Evolutionary conservation across 495 filamentous ascomycete species (phyloP), one percentile per base, ranked within the genome.

Genomic region (Astrothelium subdiscretum): DNA sequence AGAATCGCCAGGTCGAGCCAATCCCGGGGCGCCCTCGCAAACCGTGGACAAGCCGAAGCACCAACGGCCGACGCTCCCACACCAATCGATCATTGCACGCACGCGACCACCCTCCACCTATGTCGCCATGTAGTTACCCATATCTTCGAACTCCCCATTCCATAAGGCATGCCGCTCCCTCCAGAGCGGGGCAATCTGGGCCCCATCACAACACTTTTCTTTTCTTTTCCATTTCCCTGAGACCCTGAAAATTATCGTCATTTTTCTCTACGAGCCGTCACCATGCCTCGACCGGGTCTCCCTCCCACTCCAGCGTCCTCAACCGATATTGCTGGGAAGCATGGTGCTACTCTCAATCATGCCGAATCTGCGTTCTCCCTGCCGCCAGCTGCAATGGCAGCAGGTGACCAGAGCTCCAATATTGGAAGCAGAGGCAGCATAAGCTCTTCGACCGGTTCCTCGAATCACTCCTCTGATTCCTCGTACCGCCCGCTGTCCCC

Each of bases 251-350:
- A 48, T 5, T 48, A 22, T n/a, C 48, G 8, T 54, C 6, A 8
- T 11, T 29, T 29, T 54, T 11, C 20, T 54, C 24, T 48, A 54
- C 29, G 24, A 15, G 22, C 48, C 29, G 20, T 38, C 42, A 54
- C 20, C 32, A 69, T 69, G 67, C 67, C 67, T n/a, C 59, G 65
- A 22, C 67, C 67, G 2, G 57, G 51, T 24, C 54, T 63, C 1
- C 91, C 88, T 43, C 91, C 90, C 44, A 96, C 92, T 5, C 92
- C 92, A 29, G 85, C 85, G 59, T 88, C 90, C 59, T 95, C 90
- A 13, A 86, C 86, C 42, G 91, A 95, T 69, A 85, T 96, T 68
- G 80, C 81, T 32, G 85, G 86, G 65, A 88, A 94, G 72, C 87
- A 92, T 65, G 81, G 85, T 64, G 76, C 80, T 35, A 73, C 69